Percentiles rank a stretch among this genome's conserved stretches.
phyloP scores from a whole-genome alignment of 768 basidiomycete genomes.

The Lactarius deliciosus region DNA sequence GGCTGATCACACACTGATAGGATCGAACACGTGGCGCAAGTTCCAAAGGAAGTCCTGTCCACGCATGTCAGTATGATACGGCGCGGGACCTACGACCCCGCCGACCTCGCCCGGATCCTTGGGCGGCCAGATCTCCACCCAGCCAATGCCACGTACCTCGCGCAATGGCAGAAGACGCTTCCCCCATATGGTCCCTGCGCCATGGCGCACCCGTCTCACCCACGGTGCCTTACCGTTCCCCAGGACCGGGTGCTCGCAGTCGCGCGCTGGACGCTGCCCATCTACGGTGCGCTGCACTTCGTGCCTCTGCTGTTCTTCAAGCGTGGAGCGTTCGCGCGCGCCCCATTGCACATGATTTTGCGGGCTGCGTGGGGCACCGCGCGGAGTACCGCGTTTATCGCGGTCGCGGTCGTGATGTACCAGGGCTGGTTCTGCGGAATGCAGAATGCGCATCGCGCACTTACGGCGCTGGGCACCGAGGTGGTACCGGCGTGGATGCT shows the following conservation, averaged over 20 bases:
- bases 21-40: constrained; percentile 54
- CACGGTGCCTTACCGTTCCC: constrained; percentile 58
- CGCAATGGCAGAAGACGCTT: constrained; percentile 40
- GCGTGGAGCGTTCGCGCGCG: constrained; percentile 57
- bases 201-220: constrained; percentile 73
- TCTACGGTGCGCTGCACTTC: constrained; percentile 88
- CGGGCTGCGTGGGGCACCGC: constrained; percentile 69
- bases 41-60: constrained; percentile 54
- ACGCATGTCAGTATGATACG: constrained; percentile 65
- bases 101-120: constrained; percentile 57
- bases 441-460: constrained; percentile 51
- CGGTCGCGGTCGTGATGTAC: constrained; percentile 76
- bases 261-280: constrained; percentile 78
- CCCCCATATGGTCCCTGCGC: constrained; percentile 59
- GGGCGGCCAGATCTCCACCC: constrained; percentile 51
- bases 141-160: constrained; percentile 50
- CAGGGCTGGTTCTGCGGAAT: constrained; percentile 75
- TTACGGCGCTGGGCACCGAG: constrained; percentile 36
- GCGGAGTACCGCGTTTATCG: constrained; percentile 85
- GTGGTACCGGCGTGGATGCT: constrained; percentile 48
- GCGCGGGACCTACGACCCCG: constrained; percentile 52
- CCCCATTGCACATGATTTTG: constrained; percentile 65
- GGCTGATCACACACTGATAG: neutral
- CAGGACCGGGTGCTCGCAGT: constrained; percentile 77
- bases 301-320: constrained; percentile 86